Evolutionary conservation across 805 yeast genomes (phyloP).

Genomic region (Debaryomyces hansenii): DNA sequence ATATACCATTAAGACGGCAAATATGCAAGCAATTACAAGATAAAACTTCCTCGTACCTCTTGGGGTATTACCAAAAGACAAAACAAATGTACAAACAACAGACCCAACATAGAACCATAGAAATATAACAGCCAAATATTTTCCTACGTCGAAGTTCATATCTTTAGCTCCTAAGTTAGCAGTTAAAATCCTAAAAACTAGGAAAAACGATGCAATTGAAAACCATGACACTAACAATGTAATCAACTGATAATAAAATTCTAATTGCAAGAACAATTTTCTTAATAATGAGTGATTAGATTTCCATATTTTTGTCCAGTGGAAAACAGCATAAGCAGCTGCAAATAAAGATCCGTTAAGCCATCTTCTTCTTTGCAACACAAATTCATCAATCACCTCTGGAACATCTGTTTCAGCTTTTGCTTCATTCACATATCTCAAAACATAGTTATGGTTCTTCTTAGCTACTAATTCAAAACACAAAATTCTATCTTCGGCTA

Average conservation of each 20-base stretch:
- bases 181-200: constrained; percentile 87
- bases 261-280: constrained; percentile 79
- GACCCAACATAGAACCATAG: constrained; percentile 85
- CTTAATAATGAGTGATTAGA: constrained; percentile 83
- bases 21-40: constrained; percentile 68
- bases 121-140: constrained; percentile 72
- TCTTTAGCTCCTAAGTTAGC: constrained; percentile 66
- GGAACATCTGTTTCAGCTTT: constrained; percentile 97
- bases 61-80: constrained; percentile 93
- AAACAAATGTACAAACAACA: constrained; percentile 79
- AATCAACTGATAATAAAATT: constrained; percentile 79
- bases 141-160: constrained; percentile 70
- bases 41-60: constrained; percentile 84
- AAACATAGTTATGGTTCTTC: constrained; percentile 65
- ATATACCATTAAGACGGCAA: constrained; percentile 86
- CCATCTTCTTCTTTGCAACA: constrained; percentile 97
- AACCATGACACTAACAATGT: constrained; percentile 87
- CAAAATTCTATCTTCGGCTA: constrained; percentile 93
- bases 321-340: constrained; percentile 83
- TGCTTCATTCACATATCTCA: constrained; percentile 84
- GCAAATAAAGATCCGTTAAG: constrained; percentile 97
- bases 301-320: constrained; percentile 84
- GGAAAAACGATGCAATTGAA: constrained; percentile 83
- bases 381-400: constrained; percentile 89
- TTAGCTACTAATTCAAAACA: constrained; percentile 97